phyloP scores from a whole-genome alignment of 2,329 filamentous ascomycete genomes.

The Cladophialophora immunda region DNA sequence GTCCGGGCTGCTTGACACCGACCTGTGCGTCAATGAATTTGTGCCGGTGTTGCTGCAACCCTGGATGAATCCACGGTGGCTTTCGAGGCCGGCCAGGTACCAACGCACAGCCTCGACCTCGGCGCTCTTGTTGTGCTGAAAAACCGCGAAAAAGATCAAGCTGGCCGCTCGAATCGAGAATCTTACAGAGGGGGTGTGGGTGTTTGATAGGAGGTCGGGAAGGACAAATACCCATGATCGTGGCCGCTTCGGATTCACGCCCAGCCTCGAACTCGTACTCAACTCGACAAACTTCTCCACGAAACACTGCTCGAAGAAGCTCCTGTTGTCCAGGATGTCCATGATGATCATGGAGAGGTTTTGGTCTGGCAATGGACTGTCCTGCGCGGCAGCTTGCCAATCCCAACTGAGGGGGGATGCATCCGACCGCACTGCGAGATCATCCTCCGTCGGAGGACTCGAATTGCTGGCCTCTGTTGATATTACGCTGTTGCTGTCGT shows the following conservation, averaged over 20 bases:
- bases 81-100: constrained; percentile 17
- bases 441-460: not conserved
- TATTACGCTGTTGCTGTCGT: not conserved
- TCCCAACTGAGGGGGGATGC: not conserved
- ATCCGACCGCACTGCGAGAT: not conserved
- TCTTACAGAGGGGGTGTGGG: constrained; percentile 8
- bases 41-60: not conserved
- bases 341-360: not conserved
- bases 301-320: constrained; percentile 12
- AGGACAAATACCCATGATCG: constrained; percentile 16
- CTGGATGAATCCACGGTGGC: constrained; percentile 12
- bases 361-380: not conserved
- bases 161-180: constrained; percentile 8
- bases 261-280: constrained; percentile 14
- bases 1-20: not conserved
- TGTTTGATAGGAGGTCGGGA: constrained; percentile 3
- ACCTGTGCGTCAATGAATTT: not conserved
- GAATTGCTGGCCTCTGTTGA: not conserved
- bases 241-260: constrained; percentile 2
- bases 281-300: constrained; percentile 17
- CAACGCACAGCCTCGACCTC: constrained; percentile 15
- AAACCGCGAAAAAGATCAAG: constrained; percentile 10
- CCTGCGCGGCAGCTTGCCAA: not conserved
- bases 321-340: not conserved
- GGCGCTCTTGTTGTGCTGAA: constrained; percentile 10